phyloP scores from a whole-genome alignment of 2,329 filamentous ascomycete genomes.

The Trichoderma sp. region DNA sequence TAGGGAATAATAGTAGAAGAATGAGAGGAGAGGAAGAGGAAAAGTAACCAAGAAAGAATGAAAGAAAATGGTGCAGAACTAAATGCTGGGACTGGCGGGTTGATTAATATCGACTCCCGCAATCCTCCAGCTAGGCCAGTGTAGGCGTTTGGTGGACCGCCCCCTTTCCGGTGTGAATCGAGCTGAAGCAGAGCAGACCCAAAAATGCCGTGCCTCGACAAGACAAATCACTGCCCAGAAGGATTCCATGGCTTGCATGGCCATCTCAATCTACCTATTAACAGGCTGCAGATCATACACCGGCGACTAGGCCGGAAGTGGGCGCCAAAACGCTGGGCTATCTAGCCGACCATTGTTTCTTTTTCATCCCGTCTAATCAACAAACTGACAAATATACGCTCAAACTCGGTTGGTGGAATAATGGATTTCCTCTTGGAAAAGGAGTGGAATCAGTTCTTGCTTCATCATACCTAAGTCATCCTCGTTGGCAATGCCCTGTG shows the following conservation, averaged over 20 bases:
- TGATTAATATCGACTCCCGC: slow-evolving; percentile 1
- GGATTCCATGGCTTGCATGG: not conserved
- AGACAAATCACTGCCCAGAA: not conserved
- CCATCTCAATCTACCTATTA: not conserved
- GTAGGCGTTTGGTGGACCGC: not conserved
- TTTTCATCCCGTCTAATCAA: not conserved
- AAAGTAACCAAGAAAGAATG: not conserved
- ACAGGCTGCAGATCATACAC: not conserved
- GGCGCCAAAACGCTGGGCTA: not conserved
- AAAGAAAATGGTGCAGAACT: not conserved
- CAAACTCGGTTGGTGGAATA: not conserved
- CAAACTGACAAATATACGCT: not conserved
- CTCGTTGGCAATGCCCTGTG: not conserved
- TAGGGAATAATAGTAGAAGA: not conserved
- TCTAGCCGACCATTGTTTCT: not conserved
- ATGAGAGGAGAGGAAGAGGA: not conserved
- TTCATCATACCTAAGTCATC: not conserved
- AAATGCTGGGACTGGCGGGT: not conserved
- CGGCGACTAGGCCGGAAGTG: not conserved
- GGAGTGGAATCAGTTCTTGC: not conserved
- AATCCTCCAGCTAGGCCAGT: not conserved
- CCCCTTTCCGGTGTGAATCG: not conserved
- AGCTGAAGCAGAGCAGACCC: not conserved
- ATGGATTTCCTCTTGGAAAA: not conserved
- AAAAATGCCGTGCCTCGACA: not conserved